Conservation (phyloP, 257 asterid species). For the Fraxinus anomala region DNA sequence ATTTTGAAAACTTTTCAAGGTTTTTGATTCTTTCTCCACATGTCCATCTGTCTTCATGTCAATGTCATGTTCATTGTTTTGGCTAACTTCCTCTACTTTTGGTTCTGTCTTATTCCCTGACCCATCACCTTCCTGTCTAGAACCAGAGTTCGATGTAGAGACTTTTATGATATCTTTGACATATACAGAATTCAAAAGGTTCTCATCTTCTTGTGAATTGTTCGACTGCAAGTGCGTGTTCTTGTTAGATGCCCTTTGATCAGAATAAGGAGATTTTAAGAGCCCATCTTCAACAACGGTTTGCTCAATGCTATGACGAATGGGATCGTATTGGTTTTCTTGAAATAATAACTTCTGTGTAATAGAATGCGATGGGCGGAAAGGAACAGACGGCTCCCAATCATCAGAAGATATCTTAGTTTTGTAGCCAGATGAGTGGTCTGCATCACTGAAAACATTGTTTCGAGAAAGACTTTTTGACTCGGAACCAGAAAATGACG, state of each 20-base stretch:
- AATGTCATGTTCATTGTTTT: conserved; percentile 38
- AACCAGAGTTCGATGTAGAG: conserved; percentile 35
- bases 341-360: conserved; percentile 53
- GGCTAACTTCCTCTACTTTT: conserved; percentile 43
- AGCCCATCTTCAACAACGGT: conserved; percentile 32
- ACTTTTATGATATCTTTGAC: conserved; percentile 35
- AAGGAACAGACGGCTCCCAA: conserved; percentile 86
- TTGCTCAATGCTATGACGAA: conserved; percentile 46
- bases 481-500: conserved; percentile 47
- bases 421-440: conserved; percentile 30
- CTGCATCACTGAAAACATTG: conserved; percentile 34
- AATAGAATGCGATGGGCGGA: conserved; percentile 62
- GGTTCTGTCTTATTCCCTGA: conserved; percentile 29
- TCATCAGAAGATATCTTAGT: conserved; percentile 38
- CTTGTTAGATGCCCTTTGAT: conserved; percentile 52
- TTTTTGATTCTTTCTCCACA: conserved; percentile 46
- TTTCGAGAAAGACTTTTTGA: conserved; percentile 37
- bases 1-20: conserved; percentile 53
- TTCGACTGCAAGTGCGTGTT: conserved; percentile 39
- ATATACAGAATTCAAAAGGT: conserved; percentile 37
- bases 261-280: conserved; percentile 43
- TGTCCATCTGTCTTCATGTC: conserved; percentile 37
- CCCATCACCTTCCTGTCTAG: conserved; percentile 37
- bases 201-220: conserved; percentile 43
- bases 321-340: conserved; percentile 50